Percentiles rank a stretch among this genome's conserved stretches.
These are phyloP conservation scores for Anthoceros angustus DNA, from an alignment of 225 moss, liverwort and hornwort genomes.

Conservation along the genomic window DNA sequence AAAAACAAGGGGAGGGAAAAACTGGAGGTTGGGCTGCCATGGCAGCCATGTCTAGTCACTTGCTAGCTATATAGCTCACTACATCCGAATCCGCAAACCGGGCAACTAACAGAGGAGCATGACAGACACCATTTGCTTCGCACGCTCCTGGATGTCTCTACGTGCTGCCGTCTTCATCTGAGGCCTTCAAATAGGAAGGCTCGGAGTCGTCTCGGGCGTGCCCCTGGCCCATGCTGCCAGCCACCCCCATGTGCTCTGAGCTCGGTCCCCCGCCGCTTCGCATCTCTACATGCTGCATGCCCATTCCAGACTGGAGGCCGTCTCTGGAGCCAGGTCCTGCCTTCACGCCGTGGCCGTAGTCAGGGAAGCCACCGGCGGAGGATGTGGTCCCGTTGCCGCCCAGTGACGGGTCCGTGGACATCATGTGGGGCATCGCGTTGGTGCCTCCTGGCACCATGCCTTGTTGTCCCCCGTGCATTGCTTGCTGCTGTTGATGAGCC, in stretches of 20 bases:
- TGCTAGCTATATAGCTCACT: too few species aligned
- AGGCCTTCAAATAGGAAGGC: not conserved
- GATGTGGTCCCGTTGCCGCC: not conserved
- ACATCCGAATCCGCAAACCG: too few species aligned
- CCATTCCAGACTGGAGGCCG: not conserved
- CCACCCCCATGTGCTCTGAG: not conserved
- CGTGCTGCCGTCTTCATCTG: conserved; percentile 4
- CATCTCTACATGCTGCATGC: conserved; percentile 2
- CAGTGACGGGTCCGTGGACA: not conserved
- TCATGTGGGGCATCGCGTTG: not conserved
- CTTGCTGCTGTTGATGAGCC: not conserved
- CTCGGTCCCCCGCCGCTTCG: not conserved
- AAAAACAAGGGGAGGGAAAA: too few species aligned
- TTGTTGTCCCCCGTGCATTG: not conserved
- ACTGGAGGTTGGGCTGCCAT: too few species aligned
- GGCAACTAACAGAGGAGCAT: too few species aligned
- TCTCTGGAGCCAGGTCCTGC: not conserved
- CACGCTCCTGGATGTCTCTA: not conserved
- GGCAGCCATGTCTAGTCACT: too few species aligned
- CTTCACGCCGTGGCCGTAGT: not conserved
- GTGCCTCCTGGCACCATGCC: not conserved
- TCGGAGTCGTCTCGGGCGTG: not conserved
- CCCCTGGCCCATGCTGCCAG: not conserved
- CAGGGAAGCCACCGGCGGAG: not conserved
- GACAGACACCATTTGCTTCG: not conserved